Percentiles rank a stretch among this genome's conserved stretches.
Evolutionary conservation across 1,284 basidiomycete genomes (phyloP).

Genomic region (Paramarasmius palmivorus): DNA sequence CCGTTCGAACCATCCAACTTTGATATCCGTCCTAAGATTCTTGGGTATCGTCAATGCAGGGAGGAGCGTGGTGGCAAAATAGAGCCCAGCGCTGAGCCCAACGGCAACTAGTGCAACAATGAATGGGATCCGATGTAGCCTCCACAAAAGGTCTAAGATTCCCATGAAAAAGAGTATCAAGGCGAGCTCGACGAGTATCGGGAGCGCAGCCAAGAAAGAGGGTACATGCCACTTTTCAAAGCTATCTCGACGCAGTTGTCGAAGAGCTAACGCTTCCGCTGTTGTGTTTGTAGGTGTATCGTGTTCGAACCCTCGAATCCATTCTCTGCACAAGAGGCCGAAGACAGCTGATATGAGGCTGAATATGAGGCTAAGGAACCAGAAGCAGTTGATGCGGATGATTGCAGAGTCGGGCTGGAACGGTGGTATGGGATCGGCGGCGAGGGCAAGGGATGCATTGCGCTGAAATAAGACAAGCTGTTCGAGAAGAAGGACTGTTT

Average conservation of each 20-base stretch:
- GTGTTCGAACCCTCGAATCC: conserved; percentile 9
- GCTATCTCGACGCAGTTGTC: background rate
- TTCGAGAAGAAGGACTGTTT: background rate
- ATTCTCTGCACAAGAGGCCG: conserved; percentile 13
- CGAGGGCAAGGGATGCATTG: background rate
- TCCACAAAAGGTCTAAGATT: conserved; percentile 6
- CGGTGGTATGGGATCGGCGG: background rate
- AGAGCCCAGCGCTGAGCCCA: background rate
- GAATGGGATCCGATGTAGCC: background rate
- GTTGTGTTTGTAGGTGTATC: conserved; percentile 1
- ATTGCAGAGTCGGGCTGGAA: background rate
- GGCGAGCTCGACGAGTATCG: conserved; percentile 1
- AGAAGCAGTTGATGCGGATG: conserved; percentile 4
- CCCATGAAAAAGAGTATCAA: conserved; percentile 6
- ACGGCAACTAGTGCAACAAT: background rate
- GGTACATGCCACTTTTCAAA: background rate
- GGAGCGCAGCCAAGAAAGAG: background rate
- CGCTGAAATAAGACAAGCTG: background rate
- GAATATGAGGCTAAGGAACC: conserved; percentile 13
- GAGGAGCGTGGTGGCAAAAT: background rate
- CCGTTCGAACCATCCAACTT: background rate
- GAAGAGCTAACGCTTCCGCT: background rate
- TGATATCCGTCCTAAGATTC: background rate
- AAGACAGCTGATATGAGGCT: conserved; percentile 5
- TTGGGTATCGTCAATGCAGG: background rate